Evolutionary conservation across 2,329 filamentous ascomycete genomes (phyloP).

Genomic region (Botrytis paeoniae): DNA sequence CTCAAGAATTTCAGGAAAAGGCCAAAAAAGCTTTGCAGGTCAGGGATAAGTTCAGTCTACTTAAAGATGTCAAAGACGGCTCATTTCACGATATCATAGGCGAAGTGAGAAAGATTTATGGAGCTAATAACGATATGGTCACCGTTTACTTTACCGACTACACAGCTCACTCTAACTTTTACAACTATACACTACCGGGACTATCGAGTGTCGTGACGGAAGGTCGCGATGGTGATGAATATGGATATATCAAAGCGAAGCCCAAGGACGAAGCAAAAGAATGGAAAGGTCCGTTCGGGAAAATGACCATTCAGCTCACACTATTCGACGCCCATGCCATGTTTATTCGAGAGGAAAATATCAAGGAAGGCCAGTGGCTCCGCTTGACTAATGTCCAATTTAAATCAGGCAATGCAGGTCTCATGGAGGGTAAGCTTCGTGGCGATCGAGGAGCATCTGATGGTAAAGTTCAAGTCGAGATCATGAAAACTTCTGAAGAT

Average conservation of each 20-base stretch:
- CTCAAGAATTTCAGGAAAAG: constrained; percentile 44
- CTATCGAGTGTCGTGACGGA: constrained; percentile 32
- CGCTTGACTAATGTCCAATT: constrained; percentile 70
- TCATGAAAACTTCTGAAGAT: constrained; percentile 45
- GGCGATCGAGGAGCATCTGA: constrained; percentile 51
- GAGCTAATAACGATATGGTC: constrained; percentile 46
- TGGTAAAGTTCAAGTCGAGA: constrained; percentile 56
- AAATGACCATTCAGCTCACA: constrained; percentile 67
- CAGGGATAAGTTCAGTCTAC: constrained; percentile 58
- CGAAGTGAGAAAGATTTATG: constrained; percentile 62
- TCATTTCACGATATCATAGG: constrained; percentile 67
- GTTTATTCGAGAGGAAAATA: constrained; percentile 49
- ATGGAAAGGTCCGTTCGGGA: constrained; percentile 77
- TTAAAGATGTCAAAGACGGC: constrained; percentile 58
- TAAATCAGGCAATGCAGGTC: constrained; percentile 51
- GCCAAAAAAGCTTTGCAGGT: constrained; percentile 43
- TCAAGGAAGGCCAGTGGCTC: constrained; percentile 62
- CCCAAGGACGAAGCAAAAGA: constrained; percentile 35
- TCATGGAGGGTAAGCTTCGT: constrained; percentile 70
- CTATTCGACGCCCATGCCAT: constrained; percentile 66
- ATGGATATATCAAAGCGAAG: constrained; percentile 48
- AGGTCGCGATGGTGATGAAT: constrained; percentile 51
- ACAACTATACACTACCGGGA: constrained; percentile 39
- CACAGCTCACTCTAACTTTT: constrained; percentile 66
- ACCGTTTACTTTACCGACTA: constrained; percentile 81